Evolutionary conservation across 305 asterid species (phyloP), one percentile per base, ranked within the genome.

Genomic region (Caryopteris hybrid): DNA sequence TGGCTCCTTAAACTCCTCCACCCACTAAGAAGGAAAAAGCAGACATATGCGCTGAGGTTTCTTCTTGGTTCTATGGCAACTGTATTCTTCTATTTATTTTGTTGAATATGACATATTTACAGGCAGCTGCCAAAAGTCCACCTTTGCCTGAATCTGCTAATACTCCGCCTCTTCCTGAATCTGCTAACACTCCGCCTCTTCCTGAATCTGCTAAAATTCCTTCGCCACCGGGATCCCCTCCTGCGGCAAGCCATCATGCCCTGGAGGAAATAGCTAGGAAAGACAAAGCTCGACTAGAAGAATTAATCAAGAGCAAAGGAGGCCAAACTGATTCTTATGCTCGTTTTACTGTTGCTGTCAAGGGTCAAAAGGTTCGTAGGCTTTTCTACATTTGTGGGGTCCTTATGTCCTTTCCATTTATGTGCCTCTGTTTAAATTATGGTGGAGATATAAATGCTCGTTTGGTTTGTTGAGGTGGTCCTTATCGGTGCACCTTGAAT

Each of bases 301-400:
- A 83, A 62, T 68, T 88, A 82, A 74, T 91, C 52, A 87, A 78
- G 88, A 82, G 76, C 76, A 87, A 87, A 79, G 95, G 88, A 68
- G 81, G 77, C 47, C 76, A 66, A 56, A 68, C 69, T 74, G 94
- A 91, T 73, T 87, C 78, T 69, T 83, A 66, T 74, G 96, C 99
- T 61, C 90, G 88, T 58, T 87, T 87, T 74, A 73, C 85, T 69
- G 96, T 94, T 68, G 77, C 90, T 5, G 86, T 89, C 18, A 91
- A 94, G 77, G 97, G 99, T 59, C 86, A 79, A 76, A 91, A 91
- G 99, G 97, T 93, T 66, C 20, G 68, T 59, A 10, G 58, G 51
- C 45, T 59, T 64, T 57, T 61, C 29, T 11, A 23, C 47, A 67
- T 68, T 8, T n/a, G 2, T 59, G 13, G 52, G 52, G 4, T 61